These are phyloP conservation scores for Fusarium sp. DNA, from an alignment of 2,329 filamentous ascomycete species.

Conservation along the genomic window DNA sequence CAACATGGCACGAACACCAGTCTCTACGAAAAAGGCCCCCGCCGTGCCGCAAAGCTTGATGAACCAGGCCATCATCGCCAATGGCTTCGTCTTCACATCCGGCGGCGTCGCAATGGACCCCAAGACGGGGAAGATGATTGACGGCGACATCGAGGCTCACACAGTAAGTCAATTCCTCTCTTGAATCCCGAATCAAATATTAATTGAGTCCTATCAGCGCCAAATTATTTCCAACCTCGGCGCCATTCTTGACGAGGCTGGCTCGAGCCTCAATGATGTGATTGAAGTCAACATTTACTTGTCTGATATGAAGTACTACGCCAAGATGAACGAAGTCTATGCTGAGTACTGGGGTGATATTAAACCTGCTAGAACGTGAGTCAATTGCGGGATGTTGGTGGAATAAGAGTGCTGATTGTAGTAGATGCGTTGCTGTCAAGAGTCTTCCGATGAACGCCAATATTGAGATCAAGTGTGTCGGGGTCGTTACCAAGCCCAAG, in stretches of 20 bases:
- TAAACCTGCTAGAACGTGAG: conserved; percentile 53
- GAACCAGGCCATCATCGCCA: conserved; percentile 57
- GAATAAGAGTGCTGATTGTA: background rate
- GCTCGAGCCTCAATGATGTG: conserved; percentile 69
- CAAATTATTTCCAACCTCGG: conserved; percentile 75
- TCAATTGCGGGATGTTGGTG: background rate
- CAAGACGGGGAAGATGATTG: conserved; percentile 64
- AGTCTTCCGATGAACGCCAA: conserved; percentile 43
- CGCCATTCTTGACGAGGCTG: conserved; percentile 74
- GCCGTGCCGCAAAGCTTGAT: conserved; percentile 29
- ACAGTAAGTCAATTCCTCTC: conserved; percentile 53
- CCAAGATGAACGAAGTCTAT: conserved; percentile 78
- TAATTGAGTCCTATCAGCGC: conserved; percentile 45
- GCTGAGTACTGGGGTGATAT: conserved; percentile 69
- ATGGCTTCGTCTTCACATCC: conserved; percentile 74
- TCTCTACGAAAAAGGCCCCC: conserved; percentile 41
- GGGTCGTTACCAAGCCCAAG: conserved; percentile 33
- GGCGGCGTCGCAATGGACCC: conserved; percentile 74
- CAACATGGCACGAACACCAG: conserved; percentile 35
- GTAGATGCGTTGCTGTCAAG: conserved; percentile 47
- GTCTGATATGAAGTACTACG: conserved; percentile 76
- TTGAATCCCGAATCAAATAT: rapidly evolving
- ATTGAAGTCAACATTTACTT: conserved; percentile 79
- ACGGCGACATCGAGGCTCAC: conserved; percentile 73
- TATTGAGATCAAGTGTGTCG: conserved; percentile 46